Percentiles rank a stretch among this genome's conserved stretches.
Conservation (phyloP, 2,329 filamentous ascomycete species). For the Colletotrichum endophyticum region DNA sequence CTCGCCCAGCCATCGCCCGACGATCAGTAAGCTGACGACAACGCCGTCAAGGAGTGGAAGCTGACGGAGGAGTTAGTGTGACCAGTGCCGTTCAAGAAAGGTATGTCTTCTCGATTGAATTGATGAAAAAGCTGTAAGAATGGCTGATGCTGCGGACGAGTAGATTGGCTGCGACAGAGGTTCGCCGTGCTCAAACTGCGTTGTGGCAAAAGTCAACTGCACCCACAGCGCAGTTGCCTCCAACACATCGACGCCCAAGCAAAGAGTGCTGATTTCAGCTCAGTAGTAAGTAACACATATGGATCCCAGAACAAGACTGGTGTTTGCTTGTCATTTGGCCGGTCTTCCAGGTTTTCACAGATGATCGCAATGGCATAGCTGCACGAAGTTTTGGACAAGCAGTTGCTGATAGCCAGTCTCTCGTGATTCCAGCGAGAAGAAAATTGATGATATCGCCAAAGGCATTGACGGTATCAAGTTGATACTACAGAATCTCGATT, state of each 20-base stretch:
- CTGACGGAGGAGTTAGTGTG: slow-evolving; percentile 17
- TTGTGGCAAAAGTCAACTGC: slow-evolving; percentile 33
- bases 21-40: slow-evolving; percentile 25
- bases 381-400: neutral
- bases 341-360: neutral
- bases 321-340: neutral
- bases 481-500: neutral
- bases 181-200: slow-evolving; percentile 38
- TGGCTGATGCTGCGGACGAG: neutral
- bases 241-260: slow-evolving; percentile 28
- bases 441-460: neutral
- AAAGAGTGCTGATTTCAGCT: slow-evolving; percentile 39
- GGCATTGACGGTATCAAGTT: neutral
- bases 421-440: neutral
- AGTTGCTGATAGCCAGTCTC: neutral
- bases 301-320: neutral
- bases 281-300: slow-evolving; percentile 33
- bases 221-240: slow-evolving; percentile 33
- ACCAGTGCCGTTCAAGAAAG: neutral
- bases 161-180: slow-evolving; percentile 34
- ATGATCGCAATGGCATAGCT: neutral
- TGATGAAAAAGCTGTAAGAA: neutral
- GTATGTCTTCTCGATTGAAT: neutral
- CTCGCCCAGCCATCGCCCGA: slow-evolving; percentile 25
- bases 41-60: slow-evolving; percentile 12